Base-by-base conservation (phyloP, 2,329 filamentous ascomycete species). In the Colletotrichum costaricense region DNA sequence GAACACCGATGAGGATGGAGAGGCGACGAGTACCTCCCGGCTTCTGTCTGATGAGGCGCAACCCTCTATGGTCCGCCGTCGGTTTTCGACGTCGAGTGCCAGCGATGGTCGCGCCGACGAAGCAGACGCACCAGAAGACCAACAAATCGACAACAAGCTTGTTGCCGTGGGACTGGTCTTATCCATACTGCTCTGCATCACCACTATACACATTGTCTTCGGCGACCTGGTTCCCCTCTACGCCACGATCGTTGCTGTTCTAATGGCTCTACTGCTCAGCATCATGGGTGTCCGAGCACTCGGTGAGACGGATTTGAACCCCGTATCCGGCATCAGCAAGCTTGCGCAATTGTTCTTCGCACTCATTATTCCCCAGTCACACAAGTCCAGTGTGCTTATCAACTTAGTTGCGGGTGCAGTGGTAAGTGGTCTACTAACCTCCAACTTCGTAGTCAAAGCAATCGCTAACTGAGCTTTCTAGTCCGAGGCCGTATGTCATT, bases 311-410 rank as follows among this genome's bases (percentile, higher is more conserved):
- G 97, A 99, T 78, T 88, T 99, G 11, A 98, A 98, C 80, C 97
- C 97, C 0, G 97, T 98, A 2, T 97, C 94, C 1, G 97, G 97
- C 42, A 99, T 98, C 82, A 96, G 93, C 80, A 99, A 99, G 85
- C 89, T 99, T 3, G 97, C 97, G 0, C 97, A 99, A 82, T 90
- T 99, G 3, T 93, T 98, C 80, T 98, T 99, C 82, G 97, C 97
- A 3, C 85, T 98, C 63, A 94, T 97, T 52, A 95, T 97, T 2
- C 95, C 97, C 0, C 87, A 93, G 67, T 91, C 91, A 0, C 91
- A 94, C 78, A 93, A 93, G 77, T 95, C 95, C 54, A 94, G 95
- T 14, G 92, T 99, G n/a, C 88, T 98, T 69, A 97, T 98, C 80
- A 99, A 99, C 80, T 89, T 99, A 2, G 91, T 99, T 7, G 97